Base-by-base conservation (phyloP, 768 basidiomycete genomes). In the Xerocomellus amylosporus region DNA sequence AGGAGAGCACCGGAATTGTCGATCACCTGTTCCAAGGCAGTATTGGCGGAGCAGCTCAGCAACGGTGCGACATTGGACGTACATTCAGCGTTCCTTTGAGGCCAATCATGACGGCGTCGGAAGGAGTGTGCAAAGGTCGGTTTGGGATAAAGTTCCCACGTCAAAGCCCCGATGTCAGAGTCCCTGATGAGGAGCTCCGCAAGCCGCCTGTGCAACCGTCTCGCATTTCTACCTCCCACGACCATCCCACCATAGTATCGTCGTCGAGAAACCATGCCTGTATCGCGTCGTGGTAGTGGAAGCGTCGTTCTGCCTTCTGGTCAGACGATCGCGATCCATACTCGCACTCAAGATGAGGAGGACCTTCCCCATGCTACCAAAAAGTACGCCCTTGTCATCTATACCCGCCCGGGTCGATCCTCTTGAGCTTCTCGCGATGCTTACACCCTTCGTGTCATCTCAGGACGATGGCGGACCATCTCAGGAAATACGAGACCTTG, bases 1-100 rank as follows among this genome's bases (percentile, higher is more conserved):
- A 96, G 76, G 58, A 98, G 79, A 8, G 93, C 95, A 31, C 96
- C 96, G 7, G 96, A 94, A 73, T 98, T 98, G 78, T 98, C 96
- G 71, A 98, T 97, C 60, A 93, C 87, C 91, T 93, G 53, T 34
- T 34, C n/a, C 15, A 33, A 30, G 6, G 8, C 14, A 15, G 56
- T 12, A 50, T 59, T 26, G 34, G 14, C n/a, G 8, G 58, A 37
- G 33, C 8, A 30, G 30, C 47, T 40, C 34, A 22, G 17, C 28
- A 8, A 19, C 20, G 38, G 39, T 4, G 24, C 46, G 36, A 24
- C 17, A 34, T 41, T 15, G 22, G 26, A 72, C 83, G 51, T 61
- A 91, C 93, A 75, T 93, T 94, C 55, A 98, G 82, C 0, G 86
- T 93, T 52, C 86, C 83, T 70, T 98, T 98, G 65, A 98, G 90